Percentiles rank a stretch among this genome's conserved stretches.
phyloP scores from a whole-genome alignment of 495 filamentous ascomycete genomes.

The Tuber indicum region DNA sequence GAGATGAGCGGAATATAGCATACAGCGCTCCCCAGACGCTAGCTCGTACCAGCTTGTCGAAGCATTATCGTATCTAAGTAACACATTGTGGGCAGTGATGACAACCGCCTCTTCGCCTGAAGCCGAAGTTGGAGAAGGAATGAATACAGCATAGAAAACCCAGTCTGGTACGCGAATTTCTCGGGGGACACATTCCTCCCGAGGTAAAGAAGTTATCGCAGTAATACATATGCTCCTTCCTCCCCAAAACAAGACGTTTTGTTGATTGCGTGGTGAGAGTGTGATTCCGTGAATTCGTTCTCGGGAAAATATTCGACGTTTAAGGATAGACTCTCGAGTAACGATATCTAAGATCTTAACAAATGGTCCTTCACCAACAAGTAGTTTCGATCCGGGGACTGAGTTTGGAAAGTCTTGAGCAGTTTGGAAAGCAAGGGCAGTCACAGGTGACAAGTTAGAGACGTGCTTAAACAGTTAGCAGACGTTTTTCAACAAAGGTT shows the following conservation, averaged over 20 bases:
- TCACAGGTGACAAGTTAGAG: constrained; percentile 31
- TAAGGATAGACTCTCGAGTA: constrained; percentile 41
- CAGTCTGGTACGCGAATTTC: constrained; percentile 59
- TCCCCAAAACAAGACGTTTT: constrained; percentile 53
- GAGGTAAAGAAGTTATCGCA: constrained; percentile 27
- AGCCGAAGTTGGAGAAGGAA: constrained; percentile 28
- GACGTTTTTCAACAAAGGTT: constrained; percentile 2
- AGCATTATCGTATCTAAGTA: constrained; percentile 47
- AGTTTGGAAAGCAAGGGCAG: constrained; percentile 33
- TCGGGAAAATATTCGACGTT: constrained; percentile 51
- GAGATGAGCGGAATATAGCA: constrained; percentile 75
- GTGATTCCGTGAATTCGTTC: constrained; percentile 67
- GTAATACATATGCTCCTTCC: constrained; percentile 45
- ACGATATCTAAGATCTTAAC: constrained; percentile 55
- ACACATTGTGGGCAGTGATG: constrained; percentile 79
- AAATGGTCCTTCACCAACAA: constrained; percentile 69
- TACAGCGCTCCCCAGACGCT: constrained; percentile 67
- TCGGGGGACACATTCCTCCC: constrained; percentile 2
- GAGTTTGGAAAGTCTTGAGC: background rate
- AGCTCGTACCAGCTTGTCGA: constrained; percentile 43
- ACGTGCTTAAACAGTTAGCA: constrained; percentile 19
- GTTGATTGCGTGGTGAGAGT: constrained; percentile 31
- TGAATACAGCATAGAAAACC: constrained; percentile 69
- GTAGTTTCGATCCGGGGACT: constrained; percentile 42
- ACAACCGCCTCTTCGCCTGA: constrained; percentile 43